Conservation (phyloP, 2,329 filamentous ascomycete genomes). For the Fusarium equiseti region DNA sequence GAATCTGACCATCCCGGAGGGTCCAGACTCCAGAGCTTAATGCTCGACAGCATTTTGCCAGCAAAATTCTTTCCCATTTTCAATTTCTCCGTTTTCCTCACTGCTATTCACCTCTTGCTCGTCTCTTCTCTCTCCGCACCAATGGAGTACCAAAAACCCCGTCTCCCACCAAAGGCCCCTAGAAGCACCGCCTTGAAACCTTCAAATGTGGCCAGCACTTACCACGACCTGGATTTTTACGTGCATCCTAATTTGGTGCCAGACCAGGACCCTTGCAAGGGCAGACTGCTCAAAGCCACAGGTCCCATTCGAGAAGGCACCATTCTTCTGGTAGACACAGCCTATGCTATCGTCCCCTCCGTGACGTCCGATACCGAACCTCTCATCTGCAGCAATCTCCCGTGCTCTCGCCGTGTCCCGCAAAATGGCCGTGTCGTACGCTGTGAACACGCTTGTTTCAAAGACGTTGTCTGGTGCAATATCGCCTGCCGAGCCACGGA, state of each 20-base stretch:
- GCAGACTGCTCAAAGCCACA: slow-evolving; percentile 44
- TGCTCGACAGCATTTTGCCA: slow-evolving; percentile 8
- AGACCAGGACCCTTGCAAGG: slow-evolving; percentile 44
- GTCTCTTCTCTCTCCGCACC: background rate
- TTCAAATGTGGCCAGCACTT: slow-evolving; percentile 23
- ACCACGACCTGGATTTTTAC: slow-evolving; percentile 39
- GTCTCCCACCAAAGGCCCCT: slow-evolving; percentile 25
- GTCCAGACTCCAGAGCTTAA: slow-evolving; percentile 30
- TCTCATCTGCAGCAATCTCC: slow-evolving; percentile 47
- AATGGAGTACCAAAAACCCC: slow-evolving; percentile 38
- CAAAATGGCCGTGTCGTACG: slow-evolving; percentile 17
- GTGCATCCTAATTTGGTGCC: slow-evolving; percentile 42
- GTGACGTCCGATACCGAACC: slow-evolving; percentile 32
- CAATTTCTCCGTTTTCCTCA: background rate
- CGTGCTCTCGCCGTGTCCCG: slow-evolving; percentile 40
- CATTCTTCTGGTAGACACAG: slow-evolving; percentile 44
- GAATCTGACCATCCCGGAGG: slow-evolving; percentile 27
- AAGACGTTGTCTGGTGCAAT: slow-evolving; percentile 48
- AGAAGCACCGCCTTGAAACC: slow-evolving; percentile 11
- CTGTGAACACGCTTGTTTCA: slow-evolving; percentile 39
- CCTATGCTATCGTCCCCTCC: slow-evolving; percentile 48
- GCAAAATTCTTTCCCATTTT: slow-evolving; percentile 21
- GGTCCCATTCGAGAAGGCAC: slow-evolving; percentile 44
- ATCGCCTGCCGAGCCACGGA: slow-evolving; percentile 39
- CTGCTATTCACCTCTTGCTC: background rate